A percentile compares a stretch with the other conserved stretches of the same genome.
Evolutionary conservation across 345 rosid species (phyloP).

Genomic region (Rhodamnia argentea): DNA sequence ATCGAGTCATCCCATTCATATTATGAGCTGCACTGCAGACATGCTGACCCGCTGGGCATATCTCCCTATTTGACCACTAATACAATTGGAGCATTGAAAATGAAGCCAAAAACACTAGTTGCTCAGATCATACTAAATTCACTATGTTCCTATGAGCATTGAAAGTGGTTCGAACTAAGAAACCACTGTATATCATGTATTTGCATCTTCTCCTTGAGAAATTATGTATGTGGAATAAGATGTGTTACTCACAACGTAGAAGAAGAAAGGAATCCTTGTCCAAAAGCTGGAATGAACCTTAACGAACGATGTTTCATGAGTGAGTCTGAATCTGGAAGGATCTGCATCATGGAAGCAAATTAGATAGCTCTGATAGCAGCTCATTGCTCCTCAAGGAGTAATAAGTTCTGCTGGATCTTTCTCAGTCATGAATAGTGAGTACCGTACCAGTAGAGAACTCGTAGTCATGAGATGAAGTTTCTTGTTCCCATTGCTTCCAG

Average conservation of each 20-base stretch:
- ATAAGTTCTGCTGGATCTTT: neutral
- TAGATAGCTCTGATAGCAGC: neutral
- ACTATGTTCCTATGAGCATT: neutral
- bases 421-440: neutral
- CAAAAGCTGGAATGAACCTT: conserved; percentile 81
- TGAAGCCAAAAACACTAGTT: neutral
- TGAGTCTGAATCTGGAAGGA: conserved; percentile 90
- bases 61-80: neutral
- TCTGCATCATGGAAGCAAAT: conserved; percentile 28
- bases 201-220: neutral
- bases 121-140: neutral
- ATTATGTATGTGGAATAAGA: neutral
- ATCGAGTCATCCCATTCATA: neutral
- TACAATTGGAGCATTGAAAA: neutral
- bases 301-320: conserved; percentile 89
- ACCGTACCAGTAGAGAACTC: conserved; percentile 75
- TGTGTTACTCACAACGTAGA: conserved; percentile 54
- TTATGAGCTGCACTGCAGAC: neutral
- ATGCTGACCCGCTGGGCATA: neutral
- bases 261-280: conserved; percentile 79
- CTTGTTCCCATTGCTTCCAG: conserved; percentile 94
- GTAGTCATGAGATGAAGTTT: conserved; percentile 60
- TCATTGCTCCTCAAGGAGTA: neutral
- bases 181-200: neutral
- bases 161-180: neutral